Conservation (phyloP, 495 filamentous ascomycete species). For the Aspergillus taichungensis region DNA sequence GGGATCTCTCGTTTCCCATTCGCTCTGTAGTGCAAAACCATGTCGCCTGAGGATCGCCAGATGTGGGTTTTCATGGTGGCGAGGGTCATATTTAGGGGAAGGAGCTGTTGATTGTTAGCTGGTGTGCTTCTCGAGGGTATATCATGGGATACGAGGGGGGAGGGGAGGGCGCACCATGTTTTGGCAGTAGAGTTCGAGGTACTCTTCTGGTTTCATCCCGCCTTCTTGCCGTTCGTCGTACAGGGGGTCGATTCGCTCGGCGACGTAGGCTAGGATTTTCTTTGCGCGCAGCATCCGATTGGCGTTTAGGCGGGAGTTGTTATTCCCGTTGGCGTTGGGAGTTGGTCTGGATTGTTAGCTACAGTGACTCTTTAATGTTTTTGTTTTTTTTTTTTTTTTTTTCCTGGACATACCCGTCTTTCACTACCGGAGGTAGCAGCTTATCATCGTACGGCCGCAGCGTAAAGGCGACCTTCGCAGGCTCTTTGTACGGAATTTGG, state of each 20-base stretch:
- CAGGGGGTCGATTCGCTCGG: constrained; percentile 74
- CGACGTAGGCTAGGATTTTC: constrained; percentile 89
- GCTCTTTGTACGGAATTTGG: constrained; percentile 77
- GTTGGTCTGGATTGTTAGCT: constrained; percentile 16
- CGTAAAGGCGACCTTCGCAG: constrained; percentile 86
- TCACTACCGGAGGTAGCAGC: constrained; percentile 58
- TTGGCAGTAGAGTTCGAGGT: constrained; percentile 89
- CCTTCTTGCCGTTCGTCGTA: constrained; percentile 46
- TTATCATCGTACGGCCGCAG: constrained; percentile 74
- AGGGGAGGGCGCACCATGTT: constrained; percentile 54
- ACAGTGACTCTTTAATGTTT: too few relatives aligned
- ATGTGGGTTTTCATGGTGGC: constrained; percentile 83
- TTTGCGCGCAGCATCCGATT: constrained; percentile 93
- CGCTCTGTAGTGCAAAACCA: constrained; percentile 81
- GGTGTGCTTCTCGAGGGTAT: too few relatives aligned
- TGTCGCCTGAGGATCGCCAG: constrained; percentile 87
- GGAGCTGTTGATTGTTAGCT: constrained; percentile 28
- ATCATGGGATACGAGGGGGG: background rate
- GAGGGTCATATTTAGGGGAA: constrained; percentile 73
- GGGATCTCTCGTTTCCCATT: constrained; percentile 62
- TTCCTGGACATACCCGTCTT: constrained; percentile 42
- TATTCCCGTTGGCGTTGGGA: constrained; percentile 25
- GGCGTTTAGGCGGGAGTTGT: constrained; percentile 83
- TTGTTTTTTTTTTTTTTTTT: too few relatives aligned
- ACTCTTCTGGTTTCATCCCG: constrained; percentile 74